These are phyloP conservation scores for Penicillium freii DNA, from an alignment of 2,329 filamentous ascomycete species.

Conservation along the genomic window DNA sequence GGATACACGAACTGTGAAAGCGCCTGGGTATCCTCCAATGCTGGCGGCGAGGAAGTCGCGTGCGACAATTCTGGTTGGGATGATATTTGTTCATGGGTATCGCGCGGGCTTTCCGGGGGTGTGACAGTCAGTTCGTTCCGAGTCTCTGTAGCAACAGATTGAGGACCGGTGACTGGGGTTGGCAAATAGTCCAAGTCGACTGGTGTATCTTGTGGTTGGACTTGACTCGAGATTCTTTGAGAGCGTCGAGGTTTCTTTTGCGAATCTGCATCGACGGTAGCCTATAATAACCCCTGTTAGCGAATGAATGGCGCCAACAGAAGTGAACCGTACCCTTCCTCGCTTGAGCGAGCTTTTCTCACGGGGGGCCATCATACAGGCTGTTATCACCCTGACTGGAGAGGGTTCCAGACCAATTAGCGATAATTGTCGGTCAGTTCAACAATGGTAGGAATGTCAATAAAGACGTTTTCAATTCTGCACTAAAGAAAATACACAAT, in stretches of 20 bases:
- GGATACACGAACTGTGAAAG: slow-evolving; percentile 79
- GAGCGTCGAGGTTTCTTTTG: slow-evolving; percentile 81
- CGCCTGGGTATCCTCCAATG: slow-evolving; percentile 66
- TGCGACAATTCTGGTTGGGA: slow-evolving; percentile 39
- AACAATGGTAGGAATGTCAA: not conserved
- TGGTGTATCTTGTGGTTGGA: slow-evolving; percentile 56
- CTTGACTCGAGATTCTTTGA: slow-evolving; percentile 65
- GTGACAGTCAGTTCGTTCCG: slow-evolving; percentile 71
- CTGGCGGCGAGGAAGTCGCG: slow-evolving; percentile 61
- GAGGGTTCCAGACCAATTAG: slow-evolving; percentile 18
- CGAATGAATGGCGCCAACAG: slow-evolving; percentile 19
- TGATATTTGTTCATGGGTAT: slow-evolving; percentile 47
- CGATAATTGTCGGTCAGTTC: slow-evolving; percentile 2
- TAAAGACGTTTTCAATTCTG: not conserved
- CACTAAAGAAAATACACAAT: not conserved
- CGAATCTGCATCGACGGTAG: slow-evolving; percentile 61
- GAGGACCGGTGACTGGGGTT: slow-evolving; percentile 72
- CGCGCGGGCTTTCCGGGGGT: slow-evolving; percentile 62
- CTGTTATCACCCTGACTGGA: slow-evolving; percentile 10
- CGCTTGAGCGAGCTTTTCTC: slow-evolving; percentile 88
- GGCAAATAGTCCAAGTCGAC: slow-evolving; percentile 69
- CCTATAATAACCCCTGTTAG: slow-evolving; percentile 49
- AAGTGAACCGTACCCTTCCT: slow-evolving; percentile 59
- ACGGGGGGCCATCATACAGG: slow-evolving; percentile 44
- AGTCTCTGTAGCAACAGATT: slow-evolving; percentile 59